Percentiles rank a stretch among this genome's conserved stretches.
Conservation (phyloP, 2,329 filamentous ascomycete genomes). For the Aureobasidium sp. region DNA sequence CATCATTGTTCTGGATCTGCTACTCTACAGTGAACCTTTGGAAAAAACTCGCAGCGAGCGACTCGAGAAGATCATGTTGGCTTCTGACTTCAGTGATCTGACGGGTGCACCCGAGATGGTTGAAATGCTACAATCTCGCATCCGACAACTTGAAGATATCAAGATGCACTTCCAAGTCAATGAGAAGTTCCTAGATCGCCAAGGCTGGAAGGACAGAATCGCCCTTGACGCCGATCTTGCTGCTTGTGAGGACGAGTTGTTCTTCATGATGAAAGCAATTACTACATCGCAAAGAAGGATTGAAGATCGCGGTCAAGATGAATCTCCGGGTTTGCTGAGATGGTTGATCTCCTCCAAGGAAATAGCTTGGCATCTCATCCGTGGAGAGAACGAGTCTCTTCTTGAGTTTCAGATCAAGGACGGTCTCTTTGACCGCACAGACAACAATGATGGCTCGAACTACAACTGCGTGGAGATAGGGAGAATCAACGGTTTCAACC, state of each 20-base stretch:
- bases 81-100: conserved; percentile 95
- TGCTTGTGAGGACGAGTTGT: conserved; percentile 89
- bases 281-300: conserved; percentile 88
- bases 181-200: conserved; percentile 74
- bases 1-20: conserved; percentile 89
- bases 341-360: conserved; percentile 94
- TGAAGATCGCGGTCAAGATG: conserved; percentile 57
- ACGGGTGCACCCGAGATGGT: conserved; percentile 92
- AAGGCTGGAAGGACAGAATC: conserved; percentile 86
- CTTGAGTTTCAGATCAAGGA: conserved; percentile 90
- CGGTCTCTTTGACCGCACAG: conserved; percentile 87
- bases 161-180: conserved; percentile 94
- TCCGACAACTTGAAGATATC: conserved; percentile 90
- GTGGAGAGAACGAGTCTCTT: conserved; percentile 76
- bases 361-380: conserved; percentile 94
- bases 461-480: conserved; percentile 86
- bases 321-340: conserved; percentile 66
- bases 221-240: conserved; percentile 83
- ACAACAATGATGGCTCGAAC: conserved; percentile 95
- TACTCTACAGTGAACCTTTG: conserved; percentile 91
- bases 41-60: conserved; percentile 96
- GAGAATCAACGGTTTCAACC: conserved; percentile 79
- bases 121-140: conserved; percentile 80
- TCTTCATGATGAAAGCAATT: conserved; percentile 99
- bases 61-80: conserved; percentile 96